Evolutionary conservation across 2,329 filamentous ascomycete species (phyloP).

Genomic region (Trichocomaceae sp.): DNA sequence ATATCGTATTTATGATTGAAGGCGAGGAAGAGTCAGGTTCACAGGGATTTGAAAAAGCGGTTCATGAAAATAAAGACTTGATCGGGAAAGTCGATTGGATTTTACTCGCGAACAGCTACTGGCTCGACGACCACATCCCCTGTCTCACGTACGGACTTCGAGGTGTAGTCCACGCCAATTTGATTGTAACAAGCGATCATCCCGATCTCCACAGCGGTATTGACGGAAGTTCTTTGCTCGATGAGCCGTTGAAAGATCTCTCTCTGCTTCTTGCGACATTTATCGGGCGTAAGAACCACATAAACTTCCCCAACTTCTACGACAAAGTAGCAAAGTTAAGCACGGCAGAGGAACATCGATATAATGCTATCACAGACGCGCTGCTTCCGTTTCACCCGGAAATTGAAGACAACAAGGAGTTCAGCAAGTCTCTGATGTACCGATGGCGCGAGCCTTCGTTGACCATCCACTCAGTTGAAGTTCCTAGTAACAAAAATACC

Average conservation of each 20-base stretch:
- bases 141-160: slow-evolving; percentile 92
- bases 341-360: slow-evolving; percentile 68
- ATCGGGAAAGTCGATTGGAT: slow-evolving; percentile 94
- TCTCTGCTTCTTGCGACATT: slow-evolving; percentile 75
- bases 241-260: slow-evolving; percentile 87
- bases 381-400: slow-evolving; percentile 65
- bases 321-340: slow-evolving; percentile 72
- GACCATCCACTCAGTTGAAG: slow-evolving; percentile 84
- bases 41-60: slow-evolving; percentile 77
- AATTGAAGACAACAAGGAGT: slow-evolving; percentile 56
- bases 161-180: slow-evolving; percentile 86
- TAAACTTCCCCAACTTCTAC: slow-evolving; percentile 84
- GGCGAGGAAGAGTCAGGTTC: slow-evolving; percentile 96
- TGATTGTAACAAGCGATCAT: slow-evolving; percentile 76
- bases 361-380: slow-evolving; percentile 74
- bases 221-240: slow-evolving; percentile 83
- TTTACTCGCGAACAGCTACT: slow-evolving; percentile 93
- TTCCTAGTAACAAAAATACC: slow-evolving; percentile 75
- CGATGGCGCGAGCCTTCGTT: slow-evolving; percentile 93
- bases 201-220: slow-evolving; percentile 93
- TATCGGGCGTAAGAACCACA: slow-evolving; percentile 70
- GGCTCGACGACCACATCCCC: slow-evolving; percentile 91
- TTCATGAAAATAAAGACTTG: slow-evolving; percentile 69
- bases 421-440: slow-evolving; percentile 81
- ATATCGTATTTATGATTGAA: slow-evolving; percentile 90